Percentiles rank a stretch among this genome's conserved stretches.
Evolutionary conservation across 2,329 filamentous ascomycete species (phyloP).

Genomic region (Harringtonia lauricola): DNA sequence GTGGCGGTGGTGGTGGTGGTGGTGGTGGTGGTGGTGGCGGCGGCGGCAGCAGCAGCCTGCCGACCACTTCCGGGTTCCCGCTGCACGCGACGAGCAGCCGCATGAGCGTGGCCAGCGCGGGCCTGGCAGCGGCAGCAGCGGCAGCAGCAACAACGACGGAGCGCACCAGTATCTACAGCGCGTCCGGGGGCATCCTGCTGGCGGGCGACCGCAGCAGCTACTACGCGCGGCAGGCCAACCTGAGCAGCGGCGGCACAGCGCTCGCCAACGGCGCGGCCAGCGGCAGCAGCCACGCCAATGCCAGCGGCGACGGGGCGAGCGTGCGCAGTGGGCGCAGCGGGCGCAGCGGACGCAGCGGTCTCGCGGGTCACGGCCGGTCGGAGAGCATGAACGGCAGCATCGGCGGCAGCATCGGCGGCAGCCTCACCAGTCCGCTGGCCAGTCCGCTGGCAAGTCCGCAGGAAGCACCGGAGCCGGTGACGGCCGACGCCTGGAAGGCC

Average conservation of each 20-base stretch:
- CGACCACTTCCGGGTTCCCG: constrained; percentile 26
- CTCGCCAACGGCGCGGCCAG: too few relatives aligned
- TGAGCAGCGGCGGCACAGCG: constrained; percentile 3
- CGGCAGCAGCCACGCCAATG: too few relatives aligned
- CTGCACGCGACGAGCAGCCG: constrained; percentile 37
- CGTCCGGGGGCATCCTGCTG: constrained; percentile 56
- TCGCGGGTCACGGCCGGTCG: constrained; percentile 64
- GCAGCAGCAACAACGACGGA: constrained; percentile 33
- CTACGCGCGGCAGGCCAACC: constrained; percentile 43
- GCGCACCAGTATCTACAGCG: constrained; percentile 73
- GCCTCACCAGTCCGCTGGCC: constrained; percentile 44
- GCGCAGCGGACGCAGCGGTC: constrained; percentile 68
- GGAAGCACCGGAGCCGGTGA: constrained; percentile 1
- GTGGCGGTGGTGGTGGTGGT: not conserved
- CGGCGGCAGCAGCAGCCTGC: constrained; percentile 19
- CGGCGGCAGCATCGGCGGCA: constrained; percentile 43
- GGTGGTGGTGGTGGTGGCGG: constrained; percentile 21
- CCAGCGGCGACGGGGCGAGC: constrained; percentile 56
- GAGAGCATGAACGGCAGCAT: constrained; percentile 77
- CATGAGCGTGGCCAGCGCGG: constrained; percentile 14
- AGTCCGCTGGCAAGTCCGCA: constrained; percentile 40
- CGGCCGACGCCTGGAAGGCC: too few relatives aligned
- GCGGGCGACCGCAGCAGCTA: constrained; percentile 71
- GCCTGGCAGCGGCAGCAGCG: constrained; percentile 14
- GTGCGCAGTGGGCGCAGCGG: constrained; percentile 75